A percentile compares a stretch with the other conserved stretches of the same genome.
phyloP scores from a whole-genome alignment of 1,284 basidiomycete genomes.

The Tranzscheliella williamsii region DNA sequence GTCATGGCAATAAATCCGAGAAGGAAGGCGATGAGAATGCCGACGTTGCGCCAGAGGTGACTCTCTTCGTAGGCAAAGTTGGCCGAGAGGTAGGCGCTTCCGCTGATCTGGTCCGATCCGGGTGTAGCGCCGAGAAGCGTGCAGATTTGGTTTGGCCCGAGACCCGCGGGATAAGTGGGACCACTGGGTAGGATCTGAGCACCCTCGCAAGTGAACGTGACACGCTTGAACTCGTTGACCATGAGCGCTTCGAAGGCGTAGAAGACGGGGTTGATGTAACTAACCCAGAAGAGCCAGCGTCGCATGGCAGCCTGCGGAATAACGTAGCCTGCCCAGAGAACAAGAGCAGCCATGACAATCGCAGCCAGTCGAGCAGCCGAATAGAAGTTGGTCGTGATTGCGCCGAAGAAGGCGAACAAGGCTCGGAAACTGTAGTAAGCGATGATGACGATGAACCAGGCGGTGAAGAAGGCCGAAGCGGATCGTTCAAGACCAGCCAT shows the following conservation, averaged over 20 bases:
- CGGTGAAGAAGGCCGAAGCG: slow-evolving; percentile 62
- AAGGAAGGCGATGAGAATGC: slow-evolving; percentile 61
- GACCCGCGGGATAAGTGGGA: slow-evolving; percentile 17
- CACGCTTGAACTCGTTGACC: slow-evolving; percentile 64
- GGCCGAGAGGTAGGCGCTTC: slow-evolving; percentile 65
- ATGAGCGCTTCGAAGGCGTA: slow-evolving; percentile 76
- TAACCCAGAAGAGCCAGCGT: slow-evolving; percentile 79
- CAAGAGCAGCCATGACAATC: slow-evolving; percentile 43
- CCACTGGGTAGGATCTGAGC: slow-evolving; percentile 33
- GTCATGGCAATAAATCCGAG: slow-evolving; percentile 48
- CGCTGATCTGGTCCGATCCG: slow-evolving; percentile 62
- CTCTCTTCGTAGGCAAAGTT: slow-evolving; percentile 70
- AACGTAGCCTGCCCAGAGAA: slow-evolving; percentile 49
- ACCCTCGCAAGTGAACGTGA: slow-evolving; percentile 41
- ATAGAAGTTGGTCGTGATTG: slow-evolving; percentile 42
- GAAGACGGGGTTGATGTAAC: slow-evolving; percentile 63
- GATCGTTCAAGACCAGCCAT: slow-evolving; percentile 39
- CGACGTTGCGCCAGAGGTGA: slow-evolving; percentile 64
- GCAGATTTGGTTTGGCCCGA: slow-evolving; percentile 61
- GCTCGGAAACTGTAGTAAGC: slow-evolving; percentile 48
- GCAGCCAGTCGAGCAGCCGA: slow-evolving; percentile 47
- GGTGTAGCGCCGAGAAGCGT: slow-evolving; percentile 62
- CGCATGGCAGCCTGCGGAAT: slow-evolving; percentile 69
- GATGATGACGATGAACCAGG: slow-evolving; percentile 65
- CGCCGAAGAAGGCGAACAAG: slow-evolving; percentile 46